A percentile compares a stretch with the other conserved stretches of the same genome.
Evolutionary conservation across 2,329 filamentous ascomycete species (phyloP).

Genomic region (Xenosphaeropsis pyriputrescens): DNA sequence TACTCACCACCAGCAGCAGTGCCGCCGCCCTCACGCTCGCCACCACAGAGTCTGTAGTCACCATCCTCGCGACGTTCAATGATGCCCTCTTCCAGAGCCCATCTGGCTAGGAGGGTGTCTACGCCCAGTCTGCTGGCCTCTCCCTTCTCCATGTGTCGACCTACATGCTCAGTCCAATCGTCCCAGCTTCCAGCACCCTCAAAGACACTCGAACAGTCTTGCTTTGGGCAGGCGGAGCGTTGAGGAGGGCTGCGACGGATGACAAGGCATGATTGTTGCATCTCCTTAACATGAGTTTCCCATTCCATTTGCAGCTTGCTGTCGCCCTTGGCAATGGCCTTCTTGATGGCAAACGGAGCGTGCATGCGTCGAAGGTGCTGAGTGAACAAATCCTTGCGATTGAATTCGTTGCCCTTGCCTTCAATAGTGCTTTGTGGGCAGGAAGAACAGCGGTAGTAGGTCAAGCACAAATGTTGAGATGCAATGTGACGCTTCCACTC

Average conservation of each 20-base stretch:
- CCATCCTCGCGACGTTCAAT: slow-evolving; percentile 41
- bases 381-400: slow-evolving; percentile 89
- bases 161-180: slow-evolving; percentile 83
- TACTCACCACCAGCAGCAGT: not conserved
- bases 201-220: slow-evolving; percentile 59
- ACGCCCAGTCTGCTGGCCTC: slow-evolving; percentile 42
- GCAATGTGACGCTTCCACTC: slow-evolving; percentile 95
- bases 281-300: slow-evolving; percentile 51
- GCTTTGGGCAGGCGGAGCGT: slow-evolving; percentile 53
- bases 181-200: slow-evolving; percentile 68
- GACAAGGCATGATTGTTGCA: slow-evolving; percentile 62
- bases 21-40: slow-evolving; percentile 18
- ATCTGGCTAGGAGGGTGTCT: slow-evolving; percentile 40
- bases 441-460: slow-evolving; percentile 48
- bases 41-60: slow-evolving; percentile 38
- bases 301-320: slow-evolving; percentile 41
- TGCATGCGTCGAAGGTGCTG: slow-evolving; percentile 95
- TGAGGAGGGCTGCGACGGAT: slow-evolving; percentile 55
- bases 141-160: slow-evolving; percentile 71
- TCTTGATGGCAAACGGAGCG: slow-evolving; percentile 49
- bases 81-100: slow-evolving; percentile 49
- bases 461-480: slow-evolving; percentile 70
- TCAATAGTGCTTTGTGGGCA: slow-evolving; percentile 38
- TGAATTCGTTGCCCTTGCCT: slow-evolving; percentile 59
- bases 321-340: slow-evolving; percentile 39